Percentiles rank a stretch among this genome's conserved stretches.
Evolutionary conservation across 192 early-diverging fungal genomes (phyloP).

Genomic region (Umbelopsis sp.): DNA sequence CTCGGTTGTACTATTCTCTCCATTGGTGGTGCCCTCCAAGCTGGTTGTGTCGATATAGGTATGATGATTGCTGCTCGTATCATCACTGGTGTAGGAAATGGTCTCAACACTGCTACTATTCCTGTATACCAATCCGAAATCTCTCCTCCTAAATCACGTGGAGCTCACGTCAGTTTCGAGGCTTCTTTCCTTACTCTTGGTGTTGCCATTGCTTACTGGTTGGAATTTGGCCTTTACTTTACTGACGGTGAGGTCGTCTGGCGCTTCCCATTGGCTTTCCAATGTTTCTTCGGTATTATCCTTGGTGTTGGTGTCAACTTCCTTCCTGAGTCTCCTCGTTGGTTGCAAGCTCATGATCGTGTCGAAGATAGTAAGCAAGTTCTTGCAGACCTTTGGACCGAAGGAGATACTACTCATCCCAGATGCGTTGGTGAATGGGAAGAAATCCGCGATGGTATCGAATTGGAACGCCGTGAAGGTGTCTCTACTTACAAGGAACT

Average conservation of each 20-base stretch:
- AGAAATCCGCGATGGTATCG: constrained; percentile 39
- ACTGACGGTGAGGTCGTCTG: constrained; percentile 32
- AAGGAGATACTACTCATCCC: constrained; percentile 29
- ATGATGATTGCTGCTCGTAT: constrained; percentile 44
- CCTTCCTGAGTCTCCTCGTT: constrained; percentile 39
- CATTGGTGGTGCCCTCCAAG: constrained; percentile 34
- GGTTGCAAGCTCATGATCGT: constrained; percentile 35
- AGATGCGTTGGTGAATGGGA: constrained; percentile 37
- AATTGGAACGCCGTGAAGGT: constrained; percentile 36
- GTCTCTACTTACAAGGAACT: constrained; percentile 34
- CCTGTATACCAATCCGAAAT: constrained; percentile 38
- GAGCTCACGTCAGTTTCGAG: constrained; percentile 36
- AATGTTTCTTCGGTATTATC: constrained; percentile 37
- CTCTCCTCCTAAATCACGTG: constrained; percentile 35
- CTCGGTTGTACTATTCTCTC: constrained; percentile 33
- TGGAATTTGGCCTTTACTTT: constrained; percentile 41
- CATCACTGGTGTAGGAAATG: constrained; percentile 43
- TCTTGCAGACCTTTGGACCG: constrained; percentile 36
- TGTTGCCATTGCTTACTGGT: constrained; percentile 39
- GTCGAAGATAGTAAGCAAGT: constrained; percentile 32
- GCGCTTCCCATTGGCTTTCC: constrained; percentile 41
- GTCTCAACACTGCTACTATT: constrained; percentile 39
- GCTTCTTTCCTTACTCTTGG: constrained; percentile 35
- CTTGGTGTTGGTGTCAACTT: constrained; percentile 28
- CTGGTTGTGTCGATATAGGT: constrained; percentile 22